phyloP scores from a whole-genome alignment of 371 early-diverging fungal genomes.

The Zychaea mexicana region DNA sequence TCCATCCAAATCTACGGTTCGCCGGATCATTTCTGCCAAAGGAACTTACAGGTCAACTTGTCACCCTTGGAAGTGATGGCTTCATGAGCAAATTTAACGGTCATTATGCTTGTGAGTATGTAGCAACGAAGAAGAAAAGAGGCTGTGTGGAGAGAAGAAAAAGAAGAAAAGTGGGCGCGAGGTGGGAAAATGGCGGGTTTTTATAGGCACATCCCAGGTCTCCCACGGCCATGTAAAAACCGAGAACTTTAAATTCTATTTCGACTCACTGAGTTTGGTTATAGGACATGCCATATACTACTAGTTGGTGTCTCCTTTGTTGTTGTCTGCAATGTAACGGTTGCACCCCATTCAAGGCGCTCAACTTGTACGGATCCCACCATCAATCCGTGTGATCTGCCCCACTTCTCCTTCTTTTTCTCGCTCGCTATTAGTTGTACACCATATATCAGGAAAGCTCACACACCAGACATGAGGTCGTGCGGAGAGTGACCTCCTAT shows the following conservation, averaged over 20 bases:
- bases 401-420: no score
- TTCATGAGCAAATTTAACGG: slow-evolving; percentile 27
- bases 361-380: no score
- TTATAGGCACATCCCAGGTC: neutral
- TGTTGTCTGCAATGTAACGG: neutral
- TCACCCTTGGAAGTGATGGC: slow-evolving; percentile 36
- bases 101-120: slow-evolving; percentile 6
- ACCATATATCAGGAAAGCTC: no score
- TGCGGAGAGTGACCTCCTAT: no score
- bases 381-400: no score
- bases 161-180: slow-evolving; percentile 3
- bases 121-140: slow-evolving; percentile 4
- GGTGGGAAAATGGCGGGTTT: slow-evolving; percentile 1
- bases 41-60: slow-evolving; percentile 37
- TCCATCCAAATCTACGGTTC: no score
- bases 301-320: neutral
- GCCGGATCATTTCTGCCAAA: neutral
- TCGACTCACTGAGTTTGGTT: neutral
- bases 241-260: slow-evolving; percentile 4
- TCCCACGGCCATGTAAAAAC: slow-evolving; percentile 4
- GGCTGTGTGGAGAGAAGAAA: slow-evolving; percentile 1
- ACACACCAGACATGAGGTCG: no score
- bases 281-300: neutral
- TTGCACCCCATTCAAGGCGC: no score
- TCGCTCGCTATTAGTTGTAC: no score